phyloP scores from a whole-genome alignment of 768 basidiomycete genomes.

The Hericium rajendrae region DNA sequence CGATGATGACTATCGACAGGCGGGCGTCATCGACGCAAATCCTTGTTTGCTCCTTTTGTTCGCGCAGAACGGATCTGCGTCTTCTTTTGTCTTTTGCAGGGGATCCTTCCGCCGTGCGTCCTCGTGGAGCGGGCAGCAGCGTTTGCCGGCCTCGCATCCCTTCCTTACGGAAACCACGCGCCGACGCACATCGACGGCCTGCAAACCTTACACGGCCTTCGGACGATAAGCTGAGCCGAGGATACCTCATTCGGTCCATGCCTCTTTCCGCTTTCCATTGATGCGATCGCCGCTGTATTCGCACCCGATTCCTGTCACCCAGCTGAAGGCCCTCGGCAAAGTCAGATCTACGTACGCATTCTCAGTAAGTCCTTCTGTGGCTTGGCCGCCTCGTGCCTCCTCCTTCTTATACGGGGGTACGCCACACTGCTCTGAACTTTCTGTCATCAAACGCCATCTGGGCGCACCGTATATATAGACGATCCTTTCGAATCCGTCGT shows the following conservation, averaged over 20 bases:
- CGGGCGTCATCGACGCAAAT: background rate
- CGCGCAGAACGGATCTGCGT: background rate
- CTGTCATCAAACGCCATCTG: slow-evolving; percentile 4
- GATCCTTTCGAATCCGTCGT: background rate
- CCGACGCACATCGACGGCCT: background rate
- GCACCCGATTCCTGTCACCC: background rate
- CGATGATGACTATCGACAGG: background rate
- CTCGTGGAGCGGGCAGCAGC: background rate
- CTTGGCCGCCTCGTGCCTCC: background rate
- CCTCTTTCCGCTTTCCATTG: background rate
- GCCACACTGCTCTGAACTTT: no score
- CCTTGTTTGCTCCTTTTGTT: background rate
- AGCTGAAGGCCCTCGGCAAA: background rate
- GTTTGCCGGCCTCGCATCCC: no score
- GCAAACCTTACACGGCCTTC: background rate
- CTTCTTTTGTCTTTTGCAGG: background rate
- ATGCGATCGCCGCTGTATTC: slow-evolving; percentile 1
- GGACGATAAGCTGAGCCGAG: background rate
- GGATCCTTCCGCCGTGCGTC: background rate
- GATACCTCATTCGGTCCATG: slow-evolving; percentile 2
- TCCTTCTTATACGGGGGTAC: no score
- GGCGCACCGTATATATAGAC: slow-evolving; percentile 1
- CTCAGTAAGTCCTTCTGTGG: background rate
- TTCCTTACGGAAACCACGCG: background rate
- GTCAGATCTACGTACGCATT: background rate